Conservation (phyloP, 2,329 filamentous ascomycete species). For the Hypoxylon sp. region DNA sequence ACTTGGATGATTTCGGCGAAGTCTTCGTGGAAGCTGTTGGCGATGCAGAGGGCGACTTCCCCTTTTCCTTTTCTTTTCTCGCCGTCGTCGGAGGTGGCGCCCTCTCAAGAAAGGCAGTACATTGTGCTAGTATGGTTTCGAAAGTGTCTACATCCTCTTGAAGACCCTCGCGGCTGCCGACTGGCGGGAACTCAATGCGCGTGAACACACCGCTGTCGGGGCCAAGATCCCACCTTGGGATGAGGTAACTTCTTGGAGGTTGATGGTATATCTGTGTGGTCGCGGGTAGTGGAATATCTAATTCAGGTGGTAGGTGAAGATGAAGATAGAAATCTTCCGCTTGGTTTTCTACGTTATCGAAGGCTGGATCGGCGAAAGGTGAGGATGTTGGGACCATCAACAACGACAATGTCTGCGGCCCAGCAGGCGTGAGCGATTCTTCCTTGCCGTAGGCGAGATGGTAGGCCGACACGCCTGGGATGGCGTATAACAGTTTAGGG, state of each 20-base stretch:
- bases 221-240: slow-evolving; percentile 94
- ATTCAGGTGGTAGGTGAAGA: slow-evolving; percentile 91
- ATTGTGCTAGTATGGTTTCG: slow-evolving; percentile 97
- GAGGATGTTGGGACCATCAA: slow-evolving; percentile 95
- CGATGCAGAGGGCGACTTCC: slow-evolving; percentile 42
- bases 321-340: slow-evolving; percentile 98
- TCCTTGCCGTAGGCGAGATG: slow-evolving; percentile 92
- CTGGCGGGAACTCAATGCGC: slow-evolving; percentile 85
- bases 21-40: slow-evolving; percentile 42
- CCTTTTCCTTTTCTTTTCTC: slow-evolving; percentile 50
- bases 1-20: slow-evolving; percentile 55
- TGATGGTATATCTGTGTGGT: slow-evolving; percentile 98
- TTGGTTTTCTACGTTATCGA: slow-evolving; percentile 66
- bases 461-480: slow-evolving; percentile 90
- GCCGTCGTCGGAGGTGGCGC: slow-evolving; percentile 70
- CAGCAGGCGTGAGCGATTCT: slow-evolving; percentile 82
- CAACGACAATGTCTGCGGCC: slow-evolving; percentile 90
- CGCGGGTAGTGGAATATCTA: slow-evolving; percentile 91
- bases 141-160: slow-evolving; percentile 97
- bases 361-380: slow-evolving; percentile 68
- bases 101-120: slow-evolving; percentile 92
- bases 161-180: slow-evolving; percentile 77
- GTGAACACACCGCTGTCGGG: slow-evolving; percentile 92
- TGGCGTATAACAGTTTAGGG: slow-evolving; percentile 75
- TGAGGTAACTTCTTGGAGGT: slow-evolving; percentile 90